phyloP scores from a whole-genome alignment of 2,329 filamentous ascomycete species.

The Diplocarpon rosae region DNA sequence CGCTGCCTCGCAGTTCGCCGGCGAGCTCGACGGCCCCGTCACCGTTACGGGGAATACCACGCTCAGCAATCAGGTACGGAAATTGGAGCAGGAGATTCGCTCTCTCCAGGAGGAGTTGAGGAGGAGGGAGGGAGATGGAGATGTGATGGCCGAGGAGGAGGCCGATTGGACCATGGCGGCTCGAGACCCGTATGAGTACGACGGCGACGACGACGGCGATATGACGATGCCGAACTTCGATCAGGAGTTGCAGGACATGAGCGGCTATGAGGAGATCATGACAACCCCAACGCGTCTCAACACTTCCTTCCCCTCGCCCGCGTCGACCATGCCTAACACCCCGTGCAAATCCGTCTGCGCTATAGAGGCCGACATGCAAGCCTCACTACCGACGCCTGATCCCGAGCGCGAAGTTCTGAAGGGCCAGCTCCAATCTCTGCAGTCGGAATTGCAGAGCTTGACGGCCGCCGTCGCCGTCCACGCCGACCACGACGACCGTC shows the following conservation, averaged over 20 bases:
- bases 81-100: conserved; percentile 22
- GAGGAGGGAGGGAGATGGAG: conserved; percentile 14
- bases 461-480: conserved; percentile 19
- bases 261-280: conserved; percentile 18
- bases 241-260: conserved; percentile 15
- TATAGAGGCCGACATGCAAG: conserved; percentile 17
- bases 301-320: conserved; percentile 25
- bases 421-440: conserved; percentile 18
- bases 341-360: conserved; percentile 15
- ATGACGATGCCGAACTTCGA: conserved; percentile 29
- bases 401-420: conserved; percentile 19
- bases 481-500: conserved; percentile 19
- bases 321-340: conserved; percentile 24
- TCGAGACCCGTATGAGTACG: conserved; percentile 31
- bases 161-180: conserved; percentile 41
- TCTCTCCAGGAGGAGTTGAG: conserved; percentile 21
- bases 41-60: conserved; percentile 9
- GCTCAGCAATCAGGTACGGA: conserved; percentile 17
- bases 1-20: conserved; percentile 21
- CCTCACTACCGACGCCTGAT: conserved; percentile 13
- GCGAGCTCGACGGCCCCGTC: conserved; percentile 15
- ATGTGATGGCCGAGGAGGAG: conserved; percentile 8
- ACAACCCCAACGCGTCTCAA: conserved; percentile 22
- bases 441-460: conserved; percentile 20
- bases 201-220: conserved; percentile 27